These are phyloP conservation scores for Cercospora sojina DNA, from an alignment of 2,329 filamentous ascomycete species.

Conservation along the genomic window DNA sequence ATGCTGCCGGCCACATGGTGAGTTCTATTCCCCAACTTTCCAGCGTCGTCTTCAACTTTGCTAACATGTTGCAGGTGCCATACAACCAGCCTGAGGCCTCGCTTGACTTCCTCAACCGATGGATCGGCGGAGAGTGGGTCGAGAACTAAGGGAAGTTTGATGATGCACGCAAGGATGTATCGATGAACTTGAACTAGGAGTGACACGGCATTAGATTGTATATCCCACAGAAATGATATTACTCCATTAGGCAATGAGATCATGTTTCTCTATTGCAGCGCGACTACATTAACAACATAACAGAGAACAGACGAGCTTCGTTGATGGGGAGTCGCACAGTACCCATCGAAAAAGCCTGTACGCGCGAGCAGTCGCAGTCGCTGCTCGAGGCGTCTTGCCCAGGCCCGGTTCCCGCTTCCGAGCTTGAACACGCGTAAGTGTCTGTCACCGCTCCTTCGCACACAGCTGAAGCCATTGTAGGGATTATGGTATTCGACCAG, in stretches of 20 bases:
- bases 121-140: constrained; percentile 22
- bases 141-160: constrained; percentile 1
- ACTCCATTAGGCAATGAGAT: background rate
- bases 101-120: constrained; percentile 20
- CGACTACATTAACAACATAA: background rate
- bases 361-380: background rate
- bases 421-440: background rate
- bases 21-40: constrained; percentile 40
- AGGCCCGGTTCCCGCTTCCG: background rate
- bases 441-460: background rate
- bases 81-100: constrained; percentile 21
- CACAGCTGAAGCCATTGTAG: background rate
- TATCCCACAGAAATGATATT: background rate
- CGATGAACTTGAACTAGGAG: background rate
- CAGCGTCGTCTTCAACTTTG: background rate
- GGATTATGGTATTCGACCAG: background rate
- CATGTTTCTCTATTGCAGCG: background rate
- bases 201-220: background rate
- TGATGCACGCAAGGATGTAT: background rate
- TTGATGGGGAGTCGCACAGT: background rate
- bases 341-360: background rate
- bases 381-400: background rate
- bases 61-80: constrained; percentile 13
- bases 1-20: constrained; percentile 89
- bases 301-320: background rate